Conservation (phyloP, 371 early-diverging fungal genomes). For the Chytridiales sp. region DNA sequence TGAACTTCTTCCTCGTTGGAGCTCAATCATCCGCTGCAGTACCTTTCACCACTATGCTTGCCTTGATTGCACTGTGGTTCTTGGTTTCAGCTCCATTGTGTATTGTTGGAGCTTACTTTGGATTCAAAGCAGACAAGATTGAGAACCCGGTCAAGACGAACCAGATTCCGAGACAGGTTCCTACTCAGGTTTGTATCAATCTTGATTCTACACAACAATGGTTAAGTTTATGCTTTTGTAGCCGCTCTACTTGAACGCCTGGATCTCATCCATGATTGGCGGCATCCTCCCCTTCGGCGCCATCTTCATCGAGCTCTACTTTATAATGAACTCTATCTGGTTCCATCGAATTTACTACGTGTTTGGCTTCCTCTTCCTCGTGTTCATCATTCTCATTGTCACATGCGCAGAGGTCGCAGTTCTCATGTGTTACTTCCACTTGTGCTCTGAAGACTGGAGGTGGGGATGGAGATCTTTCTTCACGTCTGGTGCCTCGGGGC, state of each 20-base stretch:
- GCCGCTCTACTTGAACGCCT: slow-evolving; percentile 66
- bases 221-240: slow-evolving; percentile 14
- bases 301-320: slow-evolving; percentile 82
- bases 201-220: neutral
- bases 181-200: slow-evolving; percentile 50
- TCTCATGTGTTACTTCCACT: slow-evolving; percentile 84
- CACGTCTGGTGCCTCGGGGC: slow-evolving; percentile 80
- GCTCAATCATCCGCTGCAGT: slow-evolving; percentile 90
- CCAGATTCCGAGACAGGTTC: slow-evolving; percentile 94
- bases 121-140: slow-evolving; percentile 78
- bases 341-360: slow-evolving; percentile 81
- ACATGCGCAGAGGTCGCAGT: slow-evolving; percentile 87
- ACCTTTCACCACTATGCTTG: slow-evolving; percentile 86
- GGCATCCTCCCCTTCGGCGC: slow-evolving; percentile 89
- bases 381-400: slow-evolving; percentile 72
- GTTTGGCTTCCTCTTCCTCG: slow-evolving; percentile 83
- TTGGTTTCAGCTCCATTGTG: slow-evolving; percentile 85
- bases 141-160: slow-evolving; percentile 87
- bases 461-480: slow-evolving; percentile 96
- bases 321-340: slow-evolving; percentile 86
- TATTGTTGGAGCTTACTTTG: slow-evolving; percentile 89
- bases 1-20: slow-evolving; percentile 89
- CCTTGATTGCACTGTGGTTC: slow-evolving; percentile 83
- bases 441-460: slow-evolving; percentile 89
- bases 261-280: slow-evolving; percentile 77